Conservation (phyloP, 768 basidiomycete species). For the Boletus edulis region DNA sequence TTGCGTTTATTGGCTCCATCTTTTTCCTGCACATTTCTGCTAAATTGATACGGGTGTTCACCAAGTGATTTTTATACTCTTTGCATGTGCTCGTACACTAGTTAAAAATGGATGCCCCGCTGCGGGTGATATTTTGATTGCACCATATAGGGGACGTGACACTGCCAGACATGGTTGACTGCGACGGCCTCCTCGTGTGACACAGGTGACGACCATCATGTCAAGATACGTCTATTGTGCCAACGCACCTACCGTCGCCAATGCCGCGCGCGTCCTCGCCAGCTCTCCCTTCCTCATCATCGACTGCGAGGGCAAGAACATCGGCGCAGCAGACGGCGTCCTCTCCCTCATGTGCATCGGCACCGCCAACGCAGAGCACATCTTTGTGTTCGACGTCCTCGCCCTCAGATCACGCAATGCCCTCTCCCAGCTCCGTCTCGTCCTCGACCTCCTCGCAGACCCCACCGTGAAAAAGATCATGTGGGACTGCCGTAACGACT, state of each 20-base stretch:
- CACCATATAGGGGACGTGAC: not conserved
- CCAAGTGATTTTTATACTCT: constrained; percentile 51
- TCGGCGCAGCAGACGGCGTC: constrained; percentile 31
- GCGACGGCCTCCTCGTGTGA: constrained; percentile 8
- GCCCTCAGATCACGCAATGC: constrained; percentile 18
- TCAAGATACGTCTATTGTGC: constrained; percentile 22
- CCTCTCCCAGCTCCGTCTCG: constrained; percentile 18
- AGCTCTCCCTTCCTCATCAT: constrained; percentile 29
- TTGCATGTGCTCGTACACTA: not conserved
- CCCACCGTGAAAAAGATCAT: constrained; percentile 35
- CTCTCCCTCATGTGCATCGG: constrained; percentile 38
- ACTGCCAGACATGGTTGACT: not conserved
- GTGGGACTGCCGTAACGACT: constrained; percentile 44
- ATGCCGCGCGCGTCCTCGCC: constrained; percentile 21
- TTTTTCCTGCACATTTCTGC: constrained; percentile 99
- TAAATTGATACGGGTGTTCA: constrained; percentile 88
- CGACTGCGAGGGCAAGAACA: constrained; percentile 40
- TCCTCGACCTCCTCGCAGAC: constrained; percentile 31
- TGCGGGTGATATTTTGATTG: no score
- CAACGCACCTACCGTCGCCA: constrained; percentile 4
- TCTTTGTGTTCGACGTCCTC: constrained; percentile 39
- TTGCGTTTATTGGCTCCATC: constrained; percentile 96
- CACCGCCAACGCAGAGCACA: constrained; percentile 28
- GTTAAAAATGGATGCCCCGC: not conserved
- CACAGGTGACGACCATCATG: constrained; percentile 9